These are phyloP conservation scores for Acorus calamus DNA, from an alignment of 106 monocot species.

Conservation along the genomic window DNA sequence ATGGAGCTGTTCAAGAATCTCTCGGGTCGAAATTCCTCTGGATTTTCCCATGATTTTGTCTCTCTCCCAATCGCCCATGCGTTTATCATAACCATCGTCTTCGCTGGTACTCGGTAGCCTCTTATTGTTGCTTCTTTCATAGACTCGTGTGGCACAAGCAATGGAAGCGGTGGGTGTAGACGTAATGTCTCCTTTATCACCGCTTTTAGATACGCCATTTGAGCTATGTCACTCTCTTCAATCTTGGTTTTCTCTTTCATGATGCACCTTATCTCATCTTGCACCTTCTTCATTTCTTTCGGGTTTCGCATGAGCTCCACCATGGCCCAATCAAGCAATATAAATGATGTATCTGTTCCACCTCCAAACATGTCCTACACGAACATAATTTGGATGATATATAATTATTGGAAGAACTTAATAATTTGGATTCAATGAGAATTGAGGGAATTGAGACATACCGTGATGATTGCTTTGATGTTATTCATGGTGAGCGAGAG, in stretches of 20 bases:
- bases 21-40: constrained; percentile 7
- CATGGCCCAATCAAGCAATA: constrained; percentile 4
- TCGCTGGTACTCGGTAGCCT: constrained; percentile 1
- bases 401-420: background rate
- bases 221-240: background rate
- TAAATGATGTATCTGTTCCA: constrained; percentile 7
- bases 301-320: constrained; percentile 6
- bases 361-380: constrained; percentile 9
- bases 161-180: background rate
- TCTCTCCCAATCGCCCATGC: constrained; percentile 8
- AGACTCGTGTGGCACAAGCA: constrained; percentile 7
- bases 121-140: background rate
- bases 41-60: constrained; percentile 1
- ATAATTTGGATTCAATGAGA: background rate
- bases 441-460: background rate
- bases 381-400: background rate
- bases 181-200: constrained; percentile 10
- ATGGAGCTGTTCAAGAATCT: background rate
- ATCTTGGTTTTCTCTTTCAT: background rate
- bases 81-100: constrained; percentile 6
- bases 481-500: background rate
- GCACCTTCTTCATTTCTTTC: constrained; percentile 6
- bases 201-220: constrained; percentile 1
- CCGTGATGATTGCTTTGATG: background rate
- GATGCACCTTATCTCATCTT: background rate